Conservation (phyloP, 805 yeast species). For the Ogataea methanolica region DNA sequence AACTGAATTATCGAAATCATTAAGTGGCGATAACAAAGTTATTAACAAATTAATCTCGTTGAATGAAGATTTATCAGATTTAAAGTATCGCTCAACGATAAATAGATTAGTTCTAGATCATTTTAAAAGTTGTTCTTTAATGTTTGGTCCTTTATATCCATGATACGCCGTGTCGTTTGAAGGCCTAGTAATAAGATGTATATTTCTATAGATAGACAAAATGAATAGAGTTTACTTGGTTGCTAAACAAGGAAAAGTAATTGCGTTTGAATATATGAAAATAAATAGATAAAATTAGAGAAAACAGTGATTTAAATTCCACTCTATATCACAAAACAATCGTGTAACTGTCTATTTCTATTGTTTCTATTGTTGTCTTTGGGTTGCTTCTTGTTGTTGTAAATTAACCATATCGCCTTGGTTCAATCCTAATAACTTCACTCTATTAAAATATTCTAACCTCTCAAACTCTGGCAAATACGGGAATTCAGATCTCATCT, state of each 20-base stretch:
- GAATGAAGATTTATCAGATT: conserved; percentile 7
- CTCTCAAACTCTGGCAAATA: conserved; percentile 17
- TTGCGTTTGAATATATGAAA: too few species aligned
- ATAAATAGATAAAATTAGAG: too few species aligned
- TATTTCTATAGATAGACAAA: not conserved
- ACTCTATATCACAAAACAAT: too few species aligned
- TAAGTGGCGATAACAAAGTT: not conserved
- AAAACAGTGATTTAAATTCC: too few species aligned
- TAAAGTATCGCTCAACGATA: conserved; percentile 3
- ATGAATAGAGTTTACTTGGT: too few species aligned
- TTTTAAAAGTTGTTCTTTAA: conserved; percentile 13
- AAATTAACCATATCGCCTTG: conserved; percentile 16
- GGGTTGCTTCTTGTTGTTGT: too few species aligned
- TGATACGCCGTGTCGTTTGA: not conserved
- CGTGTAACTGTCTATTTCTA: too few species aligned
- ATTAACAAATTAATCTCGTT: conserved; percentile 1
- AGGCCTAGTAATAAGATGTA: conserved; percentile 1
- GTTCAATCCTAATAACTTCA: conserved; percentile 1
- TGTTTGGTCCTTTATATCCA: conserved; percentile 16
- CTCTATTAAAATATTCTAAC: conserved; percentile 9
- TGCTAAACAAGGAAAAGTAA: too few species aligned
- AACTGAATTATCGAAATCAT: conserved; percentile 2
- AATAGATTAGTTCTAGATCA: conserved; percentile 14
- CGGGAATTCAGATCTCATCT: conserved; percentile 17
- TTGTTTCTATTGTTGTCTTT: too few species aligned